Base-by-base conservation (phyloP, 1,284 basidiomycete genomes). In the Boletus albobrunnescens region DNA sequence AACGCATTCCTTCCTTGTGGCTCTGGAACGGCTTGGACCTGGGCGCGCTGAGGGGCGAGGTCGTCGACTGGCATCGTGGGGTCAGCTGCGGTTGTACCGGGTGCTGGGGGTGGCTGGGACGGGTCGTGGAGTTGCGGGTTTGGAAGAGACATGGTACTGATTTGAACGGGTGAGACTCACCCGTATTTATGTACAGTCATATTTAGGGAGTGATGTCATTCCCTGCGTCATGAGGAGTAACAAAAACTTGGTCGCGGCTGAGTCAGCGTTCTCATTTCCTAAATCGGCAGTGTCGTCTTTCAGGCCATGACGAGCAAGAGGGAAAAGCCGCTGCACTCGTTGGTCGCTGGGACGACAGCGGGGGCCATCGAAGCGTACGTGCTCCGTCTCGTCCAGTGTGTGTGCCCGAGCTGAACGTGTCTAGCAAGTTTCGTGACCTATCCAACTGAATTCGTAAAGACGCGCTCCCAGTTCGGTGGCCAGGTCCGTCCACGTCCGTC, bases 391-490 rank as follows among this genome's bases (percentile, higher is more conserved):
- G 23, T 19, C 4, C n/a, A n/a, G 2, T 3, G 7, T 8, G n/a
- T 31, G 11, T 41, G 45, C 33, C 46, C 46, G 42, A 16, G 19
- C 62, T 71, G 52, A 74, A 55, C 48, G 50, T 56, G 54, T 68
- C 59, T 58, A 73, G 67, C 50, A 59, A 87, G 84, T 45, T 85
- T 86, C 68, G 69, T 84, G 54, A 89, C 88, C n/a, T 94, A 93
- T 57, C 94, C 95, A 0, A 88, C 93, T 6, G 95, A 99, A 65
- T 94, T 84, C 60, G 85, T 94, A 48, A 97, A 97, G 63, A 91
- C 88, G 22, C 78, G 87, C 14, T 82, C 85, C 3, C 88, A 91
- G 65, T 90, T 91, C 54, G 76, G 80, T 39, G 88, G 87, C 33
- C 81, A 88, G 76, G 86, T 82, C 24, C 20, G 71, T 50, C 12